phyloP scores from a whole-genome alignment of 2,329 filamentous ascomycete genomes.

The Colletotrichum viniferum region DNA sequence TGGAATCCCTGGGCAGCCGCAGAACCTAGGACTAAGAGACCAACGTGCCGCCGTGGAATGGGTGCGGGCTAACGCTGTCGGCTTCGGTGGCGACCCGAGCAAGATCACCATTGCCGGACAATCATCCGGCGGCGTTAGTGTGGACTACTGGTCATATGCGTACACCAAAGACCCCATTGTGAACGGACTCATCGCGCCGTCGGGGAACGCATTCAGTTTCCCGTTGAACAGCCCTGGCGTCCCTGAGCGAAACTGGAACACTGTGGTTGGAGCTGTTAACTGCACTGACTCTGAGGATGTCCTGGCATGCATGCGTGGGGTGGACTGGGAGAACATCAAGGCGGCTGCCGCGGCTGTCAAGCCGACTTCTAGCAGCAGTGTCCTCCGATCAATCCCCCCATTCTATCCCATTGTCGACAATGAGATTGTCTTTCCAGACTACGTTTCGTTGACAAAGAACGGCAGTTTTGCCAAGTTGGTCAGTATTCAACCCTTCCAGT shows the following conservation, averaged over 20 bases:
- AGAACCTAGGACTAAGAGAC: conserved; percentile 53
- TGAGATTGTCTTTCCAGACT: conserved; percentile 45
- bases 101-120: conserved; percentile 47
- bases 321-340: conserved; percentile 38
- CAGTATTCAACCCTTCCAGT: accelerated
- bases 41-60: conserved; percentile 56
- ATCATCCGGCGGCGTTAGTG: conserved; percentile 44
- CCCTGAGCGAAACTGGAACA: conserved; percentile 45
- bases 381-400: conserved; percentile 38
- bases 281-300: conserved; percentile 21
- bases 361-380: conserved; percentile 33
- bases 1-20: conserved; percentile 27
- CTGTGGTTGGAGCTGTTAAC: conserved; percentile 42
- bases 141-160: conserved; percentile 54
- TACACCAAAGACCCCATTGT: conserved; percentile 54
- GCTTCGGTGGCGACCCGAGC: conserved; percentile 48
- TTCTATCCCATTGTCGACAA: conserved; percentile 49
- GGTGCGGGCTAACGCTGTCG: conserved; percentile 48
- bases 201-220: conserved; percentile 51
- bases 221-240: conserved; percentile 38
- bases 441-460: conserved; percentile 32
- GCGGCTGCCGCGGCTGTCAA: conserved; percentile 38
- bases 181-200: conserved; percentile 48
- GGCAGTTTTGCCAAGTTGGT: conserved; percentile 39
- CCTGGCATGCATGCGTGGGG: conserved; percentile 42